Conservation (phyloP, 2,329 filamentous ascomycete species). For the Ramularia collo-cygni region DNA sequence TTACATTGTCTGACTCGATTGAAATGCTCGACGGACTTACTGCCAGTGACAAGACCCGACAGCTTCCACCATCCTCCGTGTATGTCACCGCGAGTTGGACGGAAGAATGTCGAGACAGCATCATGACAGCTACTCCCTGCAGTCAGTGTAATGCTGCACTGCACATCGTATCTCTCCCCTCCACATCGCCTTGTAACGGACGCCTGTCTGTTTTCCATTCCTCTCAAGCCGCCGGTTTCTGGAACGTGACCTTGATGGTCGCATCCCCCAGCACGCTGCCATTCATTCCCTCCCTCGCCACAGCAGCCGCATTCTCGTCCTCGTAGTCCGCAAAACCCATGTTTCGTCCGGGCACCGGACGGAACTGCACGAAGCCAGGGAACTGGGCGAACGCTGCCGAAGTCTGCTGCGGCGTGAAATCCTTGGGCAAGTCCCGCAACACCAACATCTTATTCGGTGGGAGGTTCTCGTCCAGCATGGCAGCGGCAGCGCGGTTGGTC, state of each 20-base stretch:
- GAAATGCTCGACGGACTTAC: no score
- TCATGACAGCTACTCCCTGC: no score
- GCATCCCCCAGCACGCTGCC: constrained; percentile 75
- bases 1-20: no score
- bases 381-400: constrained; percentile 78
- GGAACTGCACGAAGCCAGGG: constrained; percentile 89
- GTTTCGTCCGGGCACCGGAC: constrained; percentile 77
- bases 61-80: no score
- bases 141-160: no score
- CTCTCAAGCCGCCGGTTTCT: constrained; percentile 84
- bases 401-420: constrained; percentile 73
- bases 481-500: constrained; percentile 61
- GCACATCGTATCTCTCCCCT: no score
- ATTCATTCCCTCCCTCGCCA: constrained; percentile 86
- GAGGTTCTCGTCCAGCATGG: constrained; percentile 94
- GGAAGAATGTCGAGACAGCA: no score
- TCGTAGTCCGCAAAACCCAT: constrained; percentile 98
- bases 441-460: constrained; percentile 97
- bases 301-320: constrained; percentile 78
- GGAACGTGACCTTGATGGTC: constrained; percentile 91
- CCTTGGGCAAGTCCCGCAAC: constrained; percentile 83
- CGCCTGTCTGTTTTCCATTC: no score
- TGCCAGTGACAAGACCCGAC: no score
- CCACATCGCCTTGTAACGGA: no score
- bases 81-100: no score